Evolutionary conservation across 2,329 filamentous ascomycete genomes (phyloP), one percentile per base, ranked within the genome.

Genomic region (Huntiella savannae): DNA sequence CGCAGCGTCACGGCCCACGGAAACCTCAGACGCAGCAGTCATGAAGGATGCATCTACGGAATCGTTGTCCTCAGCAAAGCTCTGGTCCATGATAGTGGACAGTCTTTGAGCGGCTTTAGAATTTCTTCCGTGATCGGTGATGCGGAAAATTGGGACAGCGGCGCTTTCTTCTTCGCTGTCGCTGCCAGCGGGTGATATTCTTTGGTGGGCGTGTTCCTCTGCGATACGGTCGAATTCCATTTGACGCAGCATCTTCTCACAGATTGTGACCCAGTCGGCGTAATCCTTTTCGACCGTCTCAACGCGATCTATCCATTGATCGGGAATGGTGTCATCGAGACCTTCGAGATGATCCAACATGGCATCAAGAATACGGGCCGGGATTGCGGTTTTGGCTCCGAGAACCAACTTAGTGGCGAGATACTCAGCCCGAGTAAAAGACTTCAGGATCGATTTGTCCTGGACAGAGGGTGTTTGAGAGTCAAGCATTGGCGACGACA

Each of bases 321-420:
- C 82, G 0, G 91, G 91, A 7, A 98, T 65, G 0, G 81, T 84
- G 55, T 98, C 91, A 38, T 80, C 70, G 46, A 77, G 70, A 1
- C 85, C 87, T 60, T 96, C 91, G 2, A 96, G 68, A 32, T 75
- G 71, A 60, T 98, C 87, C 11, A 98, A 70, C 72, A 95, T 85
- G 43, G 70, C 74, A 59, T 98, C 91, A 51, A 96, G 68, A 35
- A 77, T 71, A 41, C 71, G 71, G 0, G 84, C 88, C 0, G 86
- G 70, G 33, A 69, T 69, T 11, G 73, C 67, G 33, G 95, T 75
- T 53, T 81, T 82, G 32, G 71, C 64, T 48, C 80, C 75, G 32
- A 96, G 64, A 6, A 76, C 67, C 2, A 60, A 58, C 51, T 74
- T 76, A 57, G 81, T 77, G n/a, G 72, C 60, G 3, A 68, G 62